Conservation (phyloP, 1,139 yeast genomes). For the Kodamaea suecica region DNA sequence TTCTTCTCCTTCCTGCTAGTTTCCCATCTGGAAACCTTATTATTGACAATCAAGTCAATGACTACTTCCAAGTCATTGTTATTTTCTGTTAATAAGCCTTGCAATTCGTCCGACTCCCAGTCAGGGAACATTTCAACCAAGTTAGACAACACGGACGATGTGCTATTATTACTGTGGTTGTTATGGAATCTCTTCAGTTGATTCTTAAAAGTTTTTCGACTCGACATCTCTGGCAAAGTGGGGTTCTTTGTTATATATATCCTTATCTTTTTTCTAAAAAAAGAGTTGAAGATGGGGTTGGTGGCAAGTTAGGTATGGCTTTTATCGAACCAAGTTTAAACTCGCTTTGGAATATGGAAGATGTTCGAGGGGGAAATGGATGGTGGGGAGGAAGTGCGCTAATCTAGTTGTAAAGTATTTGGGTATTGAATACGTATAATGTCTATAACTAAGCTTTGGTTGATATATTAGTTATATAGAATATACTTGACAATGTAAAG, state of each 20-base stretch:
- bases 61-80: constrained; percentile 71
- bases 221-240: constrained; percentile 13
- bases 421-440: no score
- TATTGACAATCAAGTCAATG: constrained; percentile 84
- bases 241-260: constrained; percentile 3
- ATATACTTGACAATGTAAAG: background rate
- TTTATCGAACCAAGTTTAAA: no score
- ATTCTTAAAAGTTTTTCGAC: constrained; percentile 43
- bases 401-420: no score
- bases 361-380: no score
- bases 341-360: no score
- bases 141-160: constrained; percentile 45
- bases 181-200: constrained; percentile 44
- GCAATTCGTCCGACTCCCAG: constrained; percentile 87
- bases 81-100: constrained; percentile 71
- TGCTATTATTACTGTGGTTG: constrained; percentile 11
- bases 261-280: constrained; percentile 5
- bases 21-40: constrained; percentile 62
- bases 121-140: constrained; percentile 89
- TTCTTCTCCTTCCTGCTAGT: constrained; percentile 51
- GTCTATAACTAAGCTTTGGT: background rate
- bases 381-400: no score
- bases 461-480: background rate
- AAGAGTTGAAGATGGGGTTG: constrained; percentile 4
- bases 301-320: no score